phyloP scores from a whole-genome alignment of 139 green algal genomes.

The Chlorella vulgaris region DNA sequence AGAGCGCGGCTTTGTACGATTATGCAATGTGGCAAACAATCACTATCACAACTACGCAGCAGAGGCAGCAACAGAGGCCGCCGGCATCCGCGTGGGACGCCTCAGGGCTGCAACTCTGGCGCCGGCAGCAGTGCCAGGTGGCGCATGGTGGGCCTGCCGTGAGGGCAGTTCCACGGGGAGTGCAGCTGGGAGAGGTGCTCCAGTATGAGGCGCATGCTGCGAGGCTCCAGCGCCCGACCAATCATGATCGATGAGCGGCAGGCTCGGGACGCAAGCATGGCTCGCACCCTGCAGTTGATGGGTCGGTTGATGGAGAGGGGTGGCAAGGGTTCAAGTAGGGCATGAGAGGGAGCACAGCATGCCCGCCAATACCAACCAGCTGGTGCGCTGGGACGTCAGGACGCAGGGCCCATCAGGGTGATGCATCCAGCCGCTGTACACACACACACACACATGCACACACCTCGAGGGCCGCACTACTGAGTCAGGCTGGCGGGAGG shows the following conservation, averaged over 20 bases:
- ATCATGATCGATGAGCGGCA: constrained; percentile 98
- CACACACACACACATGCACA: neutral
- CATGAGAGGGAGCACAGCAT: neutral
- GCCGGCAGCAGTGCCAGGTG: constrained; percentile 79
- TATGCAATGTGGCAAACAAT: too few species aligned
- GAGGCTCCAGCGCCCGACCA: constrained; percentile 70
- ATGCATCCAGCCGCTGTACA: neutral
- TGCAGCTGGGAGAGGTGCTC: constrained; percentile 73
- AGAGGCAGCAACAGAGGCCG: too few species aligned
- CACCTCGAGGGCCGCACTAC: constrained; percentile 35
- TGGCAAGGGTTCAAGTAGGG: neutral
- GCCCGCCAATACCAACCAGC: neutral
- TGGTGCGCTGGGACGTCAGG: neutral
- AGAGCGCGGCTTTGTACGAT: too few species aligned
- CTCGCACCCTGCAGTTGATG: constrained; percentile 68
- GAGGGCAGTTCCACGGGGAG: constrained; percentile 96
- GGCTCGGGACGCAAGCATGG: constrained; percentile 91
- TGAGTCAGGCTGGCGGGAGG: neutral
- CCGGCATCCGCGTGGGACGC: neutral
- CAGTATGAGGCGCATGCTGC: constrained; percentile 77
- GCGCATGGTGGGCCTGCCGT: constrained; percentile 97
- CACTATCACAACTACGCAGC: too few species aligned
- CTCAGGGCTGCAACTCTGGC: neutral
- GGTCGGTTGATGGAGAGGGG: neutral
- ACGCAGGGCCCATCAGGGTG: neutral